Percentiles rank a stretch among this genome's conserved stretches.
Evolutionary conservation across 768 basidiomycete species (phyloP).

Genomic region (Tricholoma hemisulphureum): DNA sequence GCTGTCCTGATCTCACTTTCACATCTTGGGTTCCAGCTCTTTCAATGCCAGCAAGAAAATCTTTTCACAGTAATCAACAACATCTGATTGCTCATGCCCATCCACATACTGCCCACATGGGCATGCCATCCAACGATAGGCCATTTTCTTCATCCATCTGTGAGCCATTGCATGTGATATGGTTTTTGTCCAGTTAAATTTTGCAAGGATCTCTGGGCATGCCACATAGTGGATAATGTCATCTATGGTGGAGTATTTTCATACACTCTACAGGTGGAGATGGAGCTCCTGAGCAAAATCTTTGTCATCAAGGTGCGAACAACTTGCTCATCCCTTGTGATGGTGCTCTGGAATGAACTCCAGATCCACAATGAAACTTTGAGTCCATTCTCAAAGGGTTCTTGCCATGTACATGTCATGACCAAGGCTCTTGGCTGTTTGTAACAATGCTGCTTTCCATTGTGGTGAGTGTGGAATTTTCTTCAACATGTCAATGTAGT

Average conservation of each 20-base stretch:
- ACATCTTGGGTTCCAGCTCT: slow-evolving; percentile 10
- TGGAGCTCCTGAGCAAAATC: too few relatives aligned
- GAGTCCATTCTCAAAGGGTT: too few relatives aligned
- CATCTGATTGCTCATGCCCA: slow-evolving; percentile 29
- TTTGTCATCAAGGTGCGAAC: too few relatives aligned
- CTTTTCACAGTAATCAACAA: slow-evolving; percentile 28
- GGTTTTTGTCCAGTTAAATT: slow-evolving; percentile 8
- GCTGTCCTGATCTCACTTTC: slow-evolving; percentile 8
- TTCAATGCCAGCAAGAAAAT: slow-evolving; percentile 21
- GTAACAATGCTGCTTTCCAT: too few relatives aligned
- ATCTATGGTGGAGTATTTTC: slow-evolving; percentile 5
- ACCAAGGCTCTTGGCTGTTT: background rate
- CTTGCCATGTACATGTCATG: slow-evolving; percentile 2
- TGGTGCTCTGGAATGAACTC: too few relatives aligned
- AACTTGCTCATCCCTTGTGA: too few relatives aligned
- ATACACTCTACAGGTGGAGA: too few relatives aligned
- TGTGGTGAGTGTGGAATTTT: too few relatives aligned
- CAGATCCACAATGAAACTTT: too few relatives aligned
- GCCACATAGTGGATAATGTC: slow-evolving; percentile 9
- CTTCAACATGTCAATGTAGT: too few relatives aligned
- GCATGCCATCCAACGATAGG: slow-evolving; percentile 25
- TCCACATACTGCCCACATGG: too few relatives aligned
- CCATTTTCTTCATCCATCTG: slow-evolving; percentile 31
- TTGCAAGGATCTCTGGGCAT: background rate
- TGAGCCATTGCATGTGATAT: slow-evolving; percentile 22